Evolutionary conservation across 495 filamentous ascomycete species (phyloP).

Genomic region (Hypoxylon intermedium): DNA sequence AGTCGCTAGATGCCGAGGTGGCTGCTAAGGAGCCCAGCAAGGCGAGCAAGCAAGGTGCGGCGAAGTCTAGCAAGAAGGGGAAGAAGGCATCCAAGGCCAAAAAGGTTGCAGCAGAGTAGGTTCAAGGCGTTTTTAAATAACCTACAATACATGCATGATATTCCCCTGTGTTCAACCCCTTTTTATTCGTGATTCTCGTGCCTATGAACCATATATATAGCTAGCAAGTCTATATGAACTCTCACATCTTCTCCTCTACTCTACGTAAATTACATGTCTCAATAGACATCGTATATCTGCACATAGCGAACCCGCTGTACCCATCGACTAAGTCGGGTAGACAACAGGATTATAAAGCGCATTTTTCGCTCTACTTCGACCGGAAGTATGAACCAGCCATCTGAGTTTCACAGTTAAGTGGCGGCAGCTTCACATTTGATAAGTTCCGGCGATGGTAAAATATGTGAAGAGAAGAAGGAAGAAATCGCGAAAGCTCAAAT

Average conservation of each 20-base stretch:
- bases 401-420: constrained; percentile 7
- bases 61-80: constrained; percentile 43
- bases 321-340: constrained; percentile 32
- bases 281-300: constrained; percentile 35
- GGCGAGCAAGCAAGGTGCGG: constrained; percentile 36
- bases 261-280: background rate
- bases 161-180: background rate
- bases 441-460: constrained; percentile 45
- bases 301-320: constrained; percentile 47
- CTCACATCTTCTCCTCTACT: background rate
- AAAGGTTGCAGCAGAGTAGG: constrained; percentile 36
- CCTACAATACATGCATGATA: constrained; percentile 8
- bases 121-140: constrained; percentile 13
- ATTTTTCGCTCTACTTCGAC: constrained; percentile 42
- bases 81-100: constrained; percentile 51
- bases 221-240: background rate
- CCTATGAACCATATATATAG: background rate
- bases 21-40: constrained; percentile 35
- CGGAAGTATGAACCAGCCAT: constrained; percentile 30
- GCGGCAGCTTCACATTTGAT: constrained; percentile 23
- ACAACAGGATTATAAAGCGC: constrained; percentile 46
- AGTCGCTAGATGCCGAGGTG: constrained; percentile 10
- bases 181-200: background rate
- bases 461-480: constrained; percentile 45
- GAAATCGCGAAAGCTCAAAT: constrained; percentile 9